These are phyloP conservation scores for Stagonosporopsis vannaccii DNA, from an alignment of 2,329 filamentous ascomycete genomes.

Conservation along the genomic window DNA sequence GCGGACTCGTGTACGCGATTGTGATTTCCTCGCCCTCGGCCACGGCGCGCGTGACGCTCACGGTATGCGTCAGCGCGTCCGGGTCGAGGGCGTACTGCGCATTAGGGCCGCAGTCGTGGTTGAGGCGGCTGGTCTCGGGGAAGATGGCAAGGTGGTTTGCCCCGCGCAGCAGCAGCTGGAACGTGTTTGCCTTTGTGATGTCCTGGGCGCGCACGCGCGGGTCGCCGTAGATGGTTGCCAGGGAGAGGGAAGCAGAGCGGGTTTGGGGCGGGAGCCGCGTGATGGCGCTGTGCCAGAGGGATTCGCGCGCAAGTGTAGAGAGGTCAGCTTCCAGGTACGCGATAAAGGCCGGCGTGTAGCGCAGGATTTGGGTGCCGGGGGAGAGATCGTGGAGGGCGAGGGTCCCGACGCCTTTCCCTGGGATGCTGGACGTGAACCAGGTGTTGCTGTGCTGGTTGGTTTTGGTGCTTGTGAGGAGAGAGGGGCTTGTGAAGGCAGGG, in stretches of 20 bases:
- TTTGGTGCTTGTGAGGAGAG: slow-evolving; percentile 5
- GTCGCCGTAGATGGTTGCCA: slow-evolving; percentile 40
- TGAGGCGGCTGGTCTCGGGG: slow-evolving; percentile 51
- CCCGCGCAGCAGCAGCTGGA: slow-evolving; percentile 37
- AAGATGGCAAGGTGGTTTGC: slow-evolving; percentile 46
- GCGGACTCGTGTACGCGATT: slow-evolving; percentile 52
- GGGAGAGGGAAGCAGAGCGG: slow-evolving; percentile 25
- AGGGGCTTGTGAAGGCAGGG: slow-evolving; percentile 32
- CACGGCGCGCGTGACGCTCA: slow-evolving; percentile 47
- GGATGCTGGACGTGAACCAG: slow-evolving; percentile 33
- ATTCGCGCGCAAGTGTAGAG: slow-evolving; percentile 36
- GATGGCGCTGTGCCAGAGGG: slow-evolving; percentile 36
- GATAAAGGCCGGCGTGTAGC: slow-evolving; percentile 42
- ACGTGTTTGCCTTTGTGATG: slow-evolving; percentile 47
- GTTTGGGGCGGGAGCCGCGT: slow-evolving; percentile 33
- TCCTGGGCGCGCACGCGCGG: slow-evolving; percentile 39
- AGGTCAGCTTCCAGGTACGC: slow-evolving; percentile 42
- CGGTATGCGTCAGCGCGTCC: slow-evolving; percentile 49
- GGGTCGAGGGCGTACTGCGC: slow-evolving; percentile 52
- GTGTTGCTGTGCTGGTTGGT: slow-evolving; percentile 31
- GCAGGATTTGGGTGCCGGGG: slow-evolving; percentile 37
- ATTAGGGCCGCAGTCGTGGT: slow-evolving; percentile 52
- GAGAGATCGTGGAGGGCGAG: slow-evolving; percentile 31
- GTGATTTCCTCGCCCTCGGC: slow-evolving; percentile 50
- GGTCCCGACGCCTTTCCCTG: slow-evolving; percentile 44